A percentile compares a stretch with the other conserved stretches of the same genome.
Evolutionary conservation across 768 basidiomycete genomes (phyloP).

Genomic region (Termitomyces sp.): DNA sequence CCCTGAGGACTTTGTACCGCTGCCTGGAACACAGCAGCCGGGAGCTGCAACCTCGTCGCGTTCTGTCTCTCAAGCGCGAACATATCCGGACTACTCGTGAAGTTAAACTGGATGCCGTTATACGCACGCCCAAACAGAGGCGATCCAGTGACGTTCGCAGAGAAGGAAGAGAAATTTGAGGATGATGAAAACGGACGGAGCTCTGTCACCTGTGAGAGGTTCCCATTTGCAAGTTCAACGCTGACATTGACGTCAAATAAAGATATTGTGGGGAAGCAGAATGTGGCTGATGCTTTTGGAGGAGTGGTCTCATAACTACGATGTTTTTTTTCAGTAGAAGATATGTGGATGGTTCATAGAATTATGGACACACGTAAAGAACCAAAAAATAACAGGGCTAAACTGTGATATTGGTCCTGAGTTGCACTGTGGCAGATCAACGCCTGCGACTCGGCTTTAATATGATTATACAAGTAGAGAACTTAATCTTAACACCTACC

Average conservation of each 20-base stretch:
- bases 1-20: constrained; percentile 38
- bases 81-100: constrained; percentile 35
- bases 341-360: not conserved
- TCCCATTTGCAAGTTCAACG: constrained; percentile 41
- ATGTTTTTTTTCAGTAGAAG: not conserved
- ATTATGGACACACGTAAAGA: constrained; percentile 38
- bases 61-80: constrained; percentile 36
- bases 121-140: constrained; percentile 46
- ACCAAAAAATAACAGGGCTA: constrained; percentile 55
- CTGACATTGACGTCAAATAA: constrained; percentile 42
- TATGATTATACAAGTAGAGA: not conserved
- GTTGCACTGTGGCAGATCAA: constrained; percentile 27
- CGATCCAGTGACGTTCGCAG: constrained; percentile 42
- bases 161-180: constrained; percentile 36
- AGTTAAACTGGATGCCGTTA: constrained; percentile 52
- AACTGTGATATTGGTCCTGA: constrained; percentile 30
- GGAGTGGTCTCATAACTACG: constrained; percentile 33
- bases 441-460: constrained; percentile 19
- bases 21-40: constrained; percentile 49
- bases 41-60: constrained; percentile 47
- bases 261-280: constrained; percentile 44
- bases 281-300: constrained; percentile 39
- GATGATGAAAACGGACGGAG: constrained; percentile 35
- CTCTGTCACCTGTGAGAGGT: constrained; percentile 39
- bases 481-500: constrained; percentile 26